These are phyloP conservation scores for Dalbergia cochinchinensis DNA, from an alignment of 306 rosid genomes.

Conservation along the genomic window DNA sequence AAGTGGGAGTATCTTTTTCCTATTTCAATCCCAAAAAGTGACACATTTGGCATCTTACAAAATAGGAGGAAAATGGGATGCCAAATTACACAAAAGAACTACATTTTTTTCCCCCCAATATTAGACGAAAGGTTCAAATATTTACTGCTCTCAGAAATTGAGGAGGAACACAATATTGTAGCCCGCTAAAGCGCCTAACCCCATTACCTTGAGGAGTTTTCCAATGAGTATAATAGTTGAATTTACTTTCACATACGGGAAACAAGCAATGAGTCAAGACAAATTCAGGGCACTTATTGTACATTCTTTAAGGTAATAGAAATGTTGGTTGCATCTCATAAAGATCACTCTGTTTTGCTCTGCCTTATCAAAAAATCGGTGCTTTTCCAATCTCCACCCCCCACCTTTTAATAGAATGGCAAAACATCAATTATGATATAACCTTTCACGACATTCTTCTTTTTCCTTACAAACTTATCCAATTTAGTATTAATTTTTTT, in stretches of 20 bases:
- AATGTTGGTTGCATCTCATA: constrained; percentile 57
- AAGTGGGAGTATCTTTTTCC: background rate
- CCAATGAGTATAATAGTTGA: background rate
- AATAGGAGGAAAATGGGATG: background rate
- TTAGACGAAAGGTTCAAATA: constrained; percentile 7
- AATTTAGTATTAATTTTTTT: background rate
- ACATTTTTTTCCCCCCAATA: background rate
- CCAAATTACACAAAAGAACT: constrained; percentile 10
- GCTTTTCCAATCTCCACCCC: background rate
- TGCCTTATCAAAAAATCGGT: constrained; percentile 18
- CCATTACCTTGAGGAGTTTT: background rate
- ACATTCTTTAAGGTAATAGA: constrained; percentile 47
- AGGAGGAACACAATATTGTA: background rate
- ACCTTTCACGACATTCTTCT: background rate
- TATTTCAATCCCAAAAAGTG: background rate
- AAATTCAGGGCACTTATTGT: constrained; percentile 30
- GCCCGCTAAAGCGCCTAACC: background rate
- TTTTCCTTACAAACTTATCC: background rate
- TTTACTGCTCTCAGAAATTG: constrained; percentile 18
- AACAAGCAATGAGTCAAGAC: constrained; percentile 11
- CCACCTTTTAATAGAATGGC: background rate
- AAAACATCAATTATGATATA: constrained; percentile 6
- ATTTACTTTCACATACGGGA: background rate
- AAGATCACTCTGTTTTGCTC: constrained; percentile 32
- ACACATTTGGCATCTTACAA: background rate